These are phyloP conservation scores for Asparagopsis taxiformis DNA, from an alignment of 31 red algal species.

Conservation along the genomic window DNA sequence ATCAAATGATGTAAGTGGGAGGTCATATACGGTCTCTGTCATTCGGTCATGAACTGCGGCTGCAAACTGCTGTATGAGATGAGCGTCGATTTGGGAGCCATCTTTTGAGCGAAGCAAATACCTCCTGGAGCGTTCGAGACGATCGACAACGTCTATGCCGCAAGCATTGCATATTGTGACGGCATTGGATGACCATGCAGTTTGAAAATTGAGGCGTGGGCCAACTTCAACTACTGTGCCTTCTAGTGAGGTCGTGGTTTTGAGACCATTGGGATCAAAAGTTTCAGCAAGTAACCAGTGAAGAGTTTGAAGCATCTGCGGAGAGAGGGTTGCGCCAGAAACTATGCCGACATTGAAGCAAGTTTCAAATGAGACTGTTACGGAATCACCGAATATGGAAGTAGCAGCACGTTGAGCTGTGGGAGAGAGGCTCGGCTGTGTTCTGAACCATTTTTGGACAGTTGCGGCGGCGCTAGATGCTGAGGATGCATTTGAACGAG, in stretches of 20 bases:
- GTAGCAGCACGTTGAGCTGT: slow-evolving; percentile 23
- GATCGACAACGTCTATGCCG: slow-evolving; percentile 49
- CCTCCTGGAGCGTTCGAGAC: slow-evolving; percentile 90
- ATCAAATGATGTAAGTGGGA: slow-evolving; percentile 68
- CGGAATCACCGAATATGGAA: not conserved
- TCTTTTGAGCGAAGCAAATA: slow-evolving; percentile 30
- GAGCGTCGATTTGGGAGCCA: not conserved
- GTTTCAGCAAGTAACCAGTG: slow-evolving; percentile 87
- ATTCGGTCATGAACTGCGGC: slow-evolving; percentile 87
- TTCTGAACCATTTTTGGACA: not conserved
- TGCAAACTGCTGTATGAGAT: slow-evolving; percentile 11
- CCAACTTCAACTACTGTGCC: slow-evolving; percentile 80
- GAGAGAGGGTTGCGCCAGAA: not conserved
- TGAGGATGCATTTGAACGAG: not conserved
- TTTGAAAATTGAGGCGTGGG: slow-evolving; percentile 98
- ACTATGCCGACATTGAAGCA: slow-evolving; percentile 52
- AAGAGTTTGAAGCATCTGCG: not conserved
- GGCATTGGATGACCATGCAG: slow-evolving; percentile 98
- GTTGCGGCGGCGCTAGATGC: not conserved
- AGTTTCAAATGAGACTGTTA: slow-evolving; percentile 16
- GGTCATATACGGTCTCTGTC: slow-evolving; percentile 88
- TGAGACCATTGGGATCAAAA: slow-evolving; percentile 44
- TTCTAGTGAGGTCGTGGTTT: not conserved
- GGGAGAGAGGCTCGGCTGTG: not conserved
- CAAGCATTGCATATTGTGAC: slow-evolving; percentile 90